These are phyloP conservation scores for Fusarium sp. DNA, from an alignment of 2,329 filamentous ascomycete species.

Conservation along the genomic window DNA sequence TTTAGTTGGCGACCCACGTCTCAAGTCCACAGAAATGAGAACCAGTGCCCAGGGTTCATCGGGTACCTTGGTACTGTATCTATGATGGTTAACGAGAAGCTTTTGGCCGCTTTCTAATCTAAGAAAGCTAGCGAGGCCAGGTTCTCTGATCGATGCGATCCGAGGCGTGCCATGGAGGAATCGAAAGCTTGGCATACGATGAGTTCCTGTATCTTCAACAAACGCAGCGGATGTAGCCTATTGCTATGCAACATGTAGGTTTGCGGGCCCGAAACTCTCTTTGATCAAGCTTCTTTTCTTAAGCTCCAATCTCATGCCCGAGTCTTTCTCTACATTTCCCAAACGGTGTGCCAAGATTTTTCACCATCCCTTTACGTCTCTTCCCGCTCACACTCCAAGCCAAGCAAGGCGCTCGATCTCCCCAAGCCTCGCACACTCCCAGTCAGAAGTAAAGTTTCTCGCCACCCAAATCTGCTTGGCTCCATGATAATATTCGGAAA, in stretches of 20 bases:
- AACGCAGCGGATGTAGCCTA: not conserved
- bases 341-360: not conserved
- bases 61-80: not conserved
- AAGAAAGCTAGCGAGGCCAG: conserved; percentile 2
- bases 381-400: conserved; percentile 9
- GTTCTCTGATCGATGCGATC: conserved; percentile 16
- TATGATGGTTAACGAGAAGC: conserved; percentile 20
- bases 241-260: not conserved
- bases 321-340: not conserved
- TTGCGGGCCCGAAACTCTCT: not conserved
- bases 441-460: conserved; percentile 13
- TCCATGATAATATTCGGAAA: conserved; percentile 3
- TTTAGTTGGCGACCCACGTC: conserved; percentile 15
- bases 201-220: not conserved
- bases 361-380: not conserved
- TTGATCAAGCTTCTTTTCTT: conserved; percentile 4
- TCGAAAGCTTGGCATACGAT: conserved; percentile 18
- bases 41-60: not conserved
- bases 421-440: conserved; percentile 13
- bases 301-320: not conserved
- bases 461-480: conserved; percentile 4
- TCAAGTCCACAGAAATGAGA: conserved; percentile 11
- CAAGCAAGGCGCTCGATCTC: conserved; percentile 9
- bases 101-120: conserved; percentile 12
- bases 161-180: conserved; percentile 6